phyloP scores from a whole-genome alignment of 1,284 basidiomycete species.

The Trametes pubescens region DNA sequence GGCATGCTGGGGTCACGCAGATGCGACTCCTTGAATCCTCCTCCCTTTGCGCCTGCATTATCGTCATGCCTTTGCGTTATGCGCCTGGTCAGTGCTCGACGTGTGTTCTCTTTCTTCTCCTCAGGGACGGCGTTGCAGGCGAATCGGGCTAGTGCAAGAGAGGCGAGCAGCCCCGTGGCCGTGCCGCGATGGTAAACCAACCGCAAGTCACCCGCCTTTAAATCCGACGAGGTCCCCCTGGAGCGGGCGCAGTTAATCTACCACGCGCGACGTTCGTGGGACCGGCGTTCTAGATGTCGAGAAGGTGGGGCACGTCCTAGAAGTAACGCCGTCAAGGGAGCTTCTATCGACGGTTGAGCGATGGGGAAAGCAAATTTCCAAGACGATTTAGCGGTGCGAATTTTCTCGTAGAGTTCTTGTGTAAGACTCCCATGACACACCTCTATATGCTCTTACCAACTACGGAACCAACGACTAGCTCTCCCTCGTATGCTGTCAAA shows the following conservation, averaged over 20 bases:
- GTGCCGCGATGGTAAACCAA: not conserved
- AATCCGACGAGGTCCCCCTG: not conserved
- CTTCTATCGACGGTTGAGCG: not conserved
- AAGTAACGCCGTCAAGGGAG: not conserved
- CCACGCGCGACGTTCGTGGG: not conserved
- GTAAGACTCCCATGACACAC: not conserved
- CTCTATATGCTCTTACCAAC: not conserved
- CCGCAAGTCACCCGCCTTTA: not conserved
- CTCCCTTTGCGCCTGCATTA: not conserved
- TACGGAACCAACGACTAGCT: not conserved
- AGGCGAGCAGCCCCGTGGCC: not conserved
- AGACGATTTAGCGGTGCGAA: slow-evolving; percentile 16
- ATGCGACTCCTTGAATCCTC: not conserved
- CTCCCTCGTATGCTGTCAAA: too few relatives aligned
- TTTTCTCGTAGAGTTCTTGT: not conserved
- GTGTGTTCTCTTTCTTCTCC: slow-evolving; percentile 11
- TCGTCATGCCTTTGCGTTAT: not conserved
- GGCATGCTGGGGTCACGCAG: not conserved
- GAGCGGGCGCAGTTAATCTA: not conserved
- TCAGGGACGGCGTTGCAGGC: slow-evolving; percentile 28
- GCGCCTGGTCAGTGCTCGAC: slow-evolving; percentile 17
- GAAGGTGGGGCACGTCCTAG: not conserved
- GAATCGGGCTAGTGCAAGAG: not conserved
- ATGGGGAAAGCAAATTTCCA: not conserved
- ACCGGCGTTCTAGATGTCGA: not conserved